Percentiles rank a stretch among this genome's conserved stretches.
These are phyloP conservation scores for Xylariaceae sp. DNA, from an alignment of 2,329 filamentous ascomycete genomes.

Conservation along the genomic window DNA sequence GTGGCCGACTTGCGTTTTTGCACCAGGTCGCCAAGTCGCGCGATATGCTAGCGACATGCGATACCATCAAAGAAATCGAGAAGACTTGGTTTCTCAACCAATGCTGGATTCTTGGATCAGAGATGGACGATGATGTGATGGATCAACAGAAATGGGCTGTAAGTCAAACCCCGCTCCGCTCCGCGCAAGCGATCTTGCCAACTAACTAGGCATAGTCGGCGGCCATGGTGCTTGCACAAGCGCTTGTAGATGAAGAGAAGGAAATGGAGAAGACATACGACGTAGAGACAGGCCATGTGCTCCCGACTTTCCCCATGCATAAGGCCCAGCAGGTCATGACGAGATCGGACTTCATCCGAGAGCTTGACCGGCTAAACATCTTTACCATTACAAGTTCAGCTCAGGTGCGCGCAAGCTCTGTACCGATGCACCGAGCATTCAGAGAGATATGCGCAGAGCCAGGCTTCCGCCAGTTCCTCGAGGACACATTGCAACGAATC, in stretches of 20 bases:
- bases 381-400: slow-evolving; percentile 89
- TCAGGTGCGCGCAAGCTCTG: slow-evolving; percentile 84
- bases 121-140: slow-evolving; percentile 96
- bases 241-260: slow-evolving; percentile 77
- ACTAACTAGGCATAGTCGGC: slow-evolving; percentile 56
- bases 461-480: slow-evolving; percentile 77
- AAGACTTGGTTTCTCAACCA: slow-evolving; percentile 77
- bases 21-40: slow-evolving; percentile 81
- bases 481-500: slow-evolving; percentile 79
- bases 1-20: slow-evolving; percentile 81
- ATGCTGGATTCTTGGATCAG: slow-evolving; percentile 68
- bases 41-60: slow-evolving; percentile 74
- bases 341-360: slow-evolving; percentile 85
- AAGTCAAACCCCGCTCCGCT: slow-evolving; percentile 35
- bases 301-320: slow-evolving; percentile 77
- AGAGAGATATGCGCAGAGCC: slow-evolving; percentile 69
- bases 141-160: slow-evolving; percentile 95
- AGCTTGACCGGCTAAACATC: slow-evolving; percentile 88
- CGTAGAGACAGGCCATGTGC: slow-evolving; percentile 60
- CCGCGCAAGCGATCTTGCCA: not conserved
- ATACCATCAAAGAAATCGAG: slow-evolving; percentile 64
- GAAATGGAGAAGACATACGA: slow-evolving; percentile 63
- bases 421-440: slow-evolving; percentile 95
- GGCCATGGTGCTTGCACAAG: slow-evolving; percentile 87
- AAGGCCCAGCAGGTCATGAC: slow-evolving; percentile 91